Conservation (phyloP, 148 eudicot species). For the Amaranthus cruentus region DNA sequence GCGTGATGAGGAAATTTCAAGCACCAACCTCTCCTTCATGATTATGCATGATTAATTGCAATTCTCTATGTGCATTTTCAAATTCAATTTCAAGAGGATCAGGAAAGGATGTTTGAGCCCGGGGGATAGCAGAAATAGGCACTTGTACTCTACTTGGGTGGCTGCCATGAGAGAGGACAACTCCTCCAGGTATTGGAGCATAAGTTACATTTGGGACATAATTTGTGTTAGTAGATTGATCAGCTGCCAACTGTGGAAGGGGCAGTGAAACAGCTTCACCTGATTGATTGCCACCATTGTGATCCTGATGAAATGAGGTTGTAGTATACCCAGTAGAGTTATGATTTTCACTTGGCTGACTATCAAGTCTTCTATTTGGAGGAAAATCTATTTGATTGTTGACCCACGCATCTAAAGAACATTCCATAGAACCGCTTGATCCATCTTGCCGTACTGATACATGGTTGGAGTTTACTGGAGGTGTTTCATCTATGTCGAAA, state of each 20-base stretch:
- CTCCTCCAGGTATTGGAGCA: constrained; percentile 23
- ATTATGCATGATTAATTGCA: constrained; percentile 26
- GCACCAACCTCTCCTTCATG: constrained; percentile 53
- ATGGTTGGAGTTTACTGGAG: constrained; percentile 17
- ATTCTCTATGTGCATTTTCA: constrained; percentile 45
- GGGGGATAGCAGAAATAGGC: constrained; percentile 25
- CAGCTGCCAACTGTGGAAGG: constrained; percentile 15
- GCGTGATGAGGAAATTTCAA: neutral
- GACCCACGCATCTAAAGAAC: constrained; percentile 13
- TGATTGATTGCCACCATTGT: constrained; percentile 6
- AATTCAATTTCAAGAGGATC: constrained; percentile 69
- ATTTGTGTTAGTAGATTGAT: constrained; percentile 14
- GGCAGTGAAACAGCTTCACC: constrained; percentile 26
- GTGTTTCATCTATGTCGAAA: constrained; percentile 18
- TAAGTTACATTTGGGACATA: constrained; percentile 18
- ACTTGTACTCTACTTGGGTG: constrained; percentile 19
- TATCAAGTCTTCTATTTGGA: constrained; percentile 22
- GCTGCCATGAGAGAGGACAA: constrained; percentile 12
- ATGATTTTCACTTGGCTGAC: constrained; percentile 17
- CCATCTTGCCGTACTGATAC: constrained; percentile 8
- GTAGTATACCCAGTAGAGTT: constrained; percentile 16
- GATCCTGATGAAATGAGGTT: constrained; percentile 11
- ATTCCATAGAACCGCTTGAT: constrained; percentile 7
- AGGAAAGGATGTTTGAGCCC: constrained; percentile 16
- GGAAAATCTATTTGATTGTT: constrained; percentile 19